Evolutionary conservation across 163 green algal species (phyloP), one percentile per base, ranked within the genome.

Genomic region (Scenedesmus sp.): DNA sequence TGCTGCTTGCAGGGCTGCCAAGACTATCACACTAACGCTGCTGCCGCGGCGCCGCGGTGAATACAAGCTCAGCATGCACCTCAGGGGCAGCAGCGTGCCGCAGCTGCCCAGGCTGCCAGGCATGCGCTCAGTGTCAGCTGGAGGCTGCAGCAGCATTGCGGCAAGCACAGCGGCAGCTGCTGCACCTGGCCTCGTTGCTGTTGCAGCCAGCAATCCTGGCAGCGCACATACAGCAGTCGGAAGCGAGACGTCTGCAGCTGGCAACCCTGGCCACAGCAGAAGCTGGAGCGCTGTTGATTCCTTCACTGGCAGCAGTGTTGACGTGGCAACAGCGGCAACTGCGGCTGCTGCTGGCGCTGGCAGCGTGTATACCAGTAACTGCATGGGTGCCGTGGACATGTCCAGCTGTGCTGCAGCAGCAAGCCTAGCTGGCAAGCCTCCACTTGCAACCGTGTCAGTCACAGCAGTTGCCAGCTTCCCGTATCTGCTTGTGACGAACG

Each of bases 401-500:
- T 1, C 46, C 7, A 4, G 86, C 20, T 13, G 34, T 12, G 67
- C 70, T 67, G 86, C 12, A 73, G 34, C 46, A 55, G 86, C 20
- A 13, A 23, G 56, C 9, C 10, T 76, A 8, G 13, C 13, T 2
- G n/a, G 56, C 54, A 91, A 57, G 56, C n/a, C 89, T 10, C 83
- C 70, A 34, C 67, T 92, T 1, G 92, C 88, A 3, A 82, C 82
- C 0, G 57, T 67, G 23, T 26, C 26, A 10, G 54, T 97, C 2
- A 89, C 77, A 1, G 96, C 94, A 0, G 70, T 81, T 13, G 94
- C 93, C 0, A 90, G 74, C 66, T 98, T 96, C 90, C 96, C 96
- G 1, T 92, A 91, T 0, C 9, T 97, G 77, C 88, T 94, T 55
- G 89, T 98, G 2, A 95, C 95, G 2, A 95, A 97, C 79, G 92